Conservation (phyloP, 768 basidiomycete genomes). For the Calocera viscosa region DNA sequence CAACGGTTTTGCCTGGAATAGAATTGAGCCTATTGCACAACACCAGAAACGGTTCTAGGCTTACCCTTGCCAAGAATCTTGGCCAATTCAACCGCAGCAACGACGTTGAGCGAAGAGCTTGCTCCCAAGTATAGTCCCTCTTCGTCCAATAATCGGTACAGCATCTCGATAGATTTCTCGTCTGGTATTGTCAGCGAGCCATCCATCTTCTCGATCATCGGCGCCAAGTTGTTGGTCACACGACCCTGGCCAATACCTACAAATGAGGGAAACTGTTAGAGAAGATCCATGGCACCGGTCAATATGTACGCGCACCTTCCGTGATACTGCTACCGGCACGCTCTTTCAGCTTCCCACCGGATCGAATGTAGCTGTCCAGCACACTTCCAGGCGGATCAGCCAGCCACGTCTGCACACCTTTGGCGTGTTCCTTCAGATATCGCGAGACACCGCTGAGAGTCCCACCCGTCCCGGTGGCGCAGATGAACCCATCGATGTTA, state of each 20-base stretch:
- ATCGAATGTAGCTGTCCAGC: constrained; percentile 66
- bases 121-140: constrained; percentile 94
- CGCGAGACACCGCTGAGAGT: constrained; percentile 83
- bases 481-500: constrained; percentile 77
- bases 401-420: constrained; percentile 70
- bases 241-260: constrained; percentile 94
- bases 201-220: constrained; percentile 61
- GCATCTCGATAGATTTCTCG: constrained; percentile 79
- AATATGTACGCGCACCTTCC: constrained; percentile 45
- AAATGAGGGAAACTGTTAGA: neutral
- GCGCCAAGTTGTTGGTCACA: constrained; percentile 79
- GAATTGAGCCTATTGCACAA: neutral
- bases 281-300: neutral
- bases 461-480: constrained; percentile 90
- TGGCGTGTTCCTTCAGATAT: constrained; percentile 45
- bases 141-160: constrained; percentile 80
- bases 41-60: constrained; percentile 7
- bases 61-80: constrained; percentile 70
- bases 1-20: constrained; percentile 59
- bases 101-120: constrained; percentile 86
- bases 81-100: constrained; percentile 82
- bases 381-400: constrained; percentile 97
- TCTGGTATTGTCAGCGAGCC: constrained; percentile 84
- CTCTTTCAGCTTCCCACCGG: constrained; percentile 65
- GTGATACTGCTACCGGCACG: constrained; percentile 80